Conservation (phyloP, 2,329 filamentous ascomycete species). For the Claviceps sp. region DNA sequence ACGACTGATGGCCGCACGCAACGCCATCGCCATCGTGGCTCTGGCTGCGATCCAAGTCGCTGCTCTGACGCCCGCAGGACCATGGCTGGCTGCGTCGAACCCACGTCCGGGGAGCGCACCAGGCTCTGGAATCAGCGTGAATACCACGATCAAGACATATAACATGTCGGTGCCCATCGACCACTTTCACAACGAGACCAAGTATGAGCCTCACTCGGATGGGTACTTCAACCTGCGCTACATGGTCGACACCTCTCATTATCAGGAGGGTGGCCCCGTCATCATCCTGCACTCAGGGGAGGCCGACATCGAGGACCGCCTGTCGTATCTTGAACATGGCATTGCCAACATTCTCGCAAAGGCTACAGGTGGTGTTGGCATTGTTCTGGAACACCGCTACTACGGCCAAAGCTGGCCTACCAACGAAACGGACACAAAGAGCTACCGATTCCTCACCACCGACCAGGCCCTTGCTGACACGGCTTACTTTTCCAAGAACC, state of each 20-base stretch:
- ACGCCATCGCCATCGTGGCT: not conserved
- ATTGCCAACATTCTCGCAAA: constrained; percentile 58
- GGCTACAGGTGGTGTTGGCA: constrained; percentile 60
- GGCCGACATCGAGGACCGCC: constrained; percentile 44
- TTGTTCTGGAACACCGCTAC: constrained; percentile 79
- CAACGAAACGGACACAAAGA: constrained; percentile 50
- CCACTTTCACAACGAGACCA: constrained; percentile 69
- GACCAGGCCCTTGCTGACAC: constrained; percentile 73
- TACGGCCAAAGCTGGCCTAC: constrained; percentile 67
- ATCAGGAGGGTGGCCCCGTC: constrained; percentile 65
- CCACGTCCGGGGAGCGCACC: not conserved
- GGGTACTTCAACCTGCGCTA: constrained; percentile 60
- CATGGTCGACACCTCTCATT: constrained; percentile 70
- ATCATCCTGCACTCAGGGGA: constrained; percentile 67
- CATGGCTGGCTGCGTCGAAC: not conserved
- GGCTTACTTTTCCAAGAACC: constrained; percentile 64
- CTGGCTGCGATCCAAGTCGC: not conserved
- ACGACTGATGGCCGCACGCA: not conserved
- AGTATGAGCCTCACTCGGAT: constrained; percentile 64
- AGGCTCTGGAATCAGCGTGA: not conserved
- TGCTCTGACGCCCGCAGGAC: not conserved
- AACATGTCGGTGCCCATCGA: constrained; percentile 47
- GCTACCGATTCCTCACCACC: constrained; percentile 68
- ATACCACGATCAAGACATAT: constrained; percentile 10
- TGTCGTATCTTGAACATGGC: constrained; percentile 65